Base-by-base conservation (phyloP, 2,329 filamentous ascomycete species). In the Fusarium guadeloupense region DNA sequence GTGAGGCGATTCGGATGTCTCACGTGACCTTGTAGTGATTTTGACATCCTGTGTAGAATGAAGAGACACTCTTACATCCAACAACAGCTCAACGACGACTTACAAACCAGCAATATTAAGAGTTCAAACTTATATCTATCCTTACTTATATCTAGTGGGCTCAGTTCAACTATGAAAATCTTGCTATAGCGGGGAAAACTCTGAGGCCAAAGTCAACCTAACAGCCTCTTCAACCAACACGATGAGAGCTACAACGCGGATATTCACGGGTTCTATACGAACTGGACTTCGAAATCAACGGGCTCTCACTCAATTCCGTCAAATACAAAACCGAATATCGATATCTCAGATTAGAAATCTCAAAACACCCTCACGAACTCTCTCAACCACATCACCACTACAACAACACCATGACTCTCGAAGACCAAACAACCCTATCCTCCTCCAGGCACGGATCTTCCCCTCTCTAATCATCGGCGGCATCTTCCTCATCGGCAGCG, bases 341-440 rank as follows among this genome's bases (percentile, higher is more conserved):
- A 34, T 12, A 5, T 30, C 21, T 34, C 37, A 41, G 33, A 3
- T 6, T n/a, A 25, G 39, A 10, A 10, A 30, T 34, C 19, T 45
- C 13, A 43, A 31, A 19, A 23, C 25, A 17, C 10, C 47, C 35
- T 42, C 51, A n/a, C 38, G 17, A 19, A 20, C 34, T 14, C 20
- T 43, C 20, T 38, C 34, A 26, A 54, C 40, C 7, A 31, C 58
- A 46, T 34, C 48, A 40, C 13, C 40, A 26, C 25, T 40, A 34
- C 39, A 4, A n/a, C 61, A 43, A 26, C 34, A n/a, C 9, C 35
- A 26, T 9, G 20, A 46, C 43, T 46, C 65, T 43, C 41, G 47
- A 35, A 65, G 30, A 12, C 64, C 64, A 53, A 23, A 43, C 47
- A 56, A 89, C 86, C 19, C 81, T 77, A 4, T 77, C 76, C 13